Evolutionary conservation across 1,284 basidiomycete species (phyloP).

Genomic region (Xerocomus amazonicus): DNA sequence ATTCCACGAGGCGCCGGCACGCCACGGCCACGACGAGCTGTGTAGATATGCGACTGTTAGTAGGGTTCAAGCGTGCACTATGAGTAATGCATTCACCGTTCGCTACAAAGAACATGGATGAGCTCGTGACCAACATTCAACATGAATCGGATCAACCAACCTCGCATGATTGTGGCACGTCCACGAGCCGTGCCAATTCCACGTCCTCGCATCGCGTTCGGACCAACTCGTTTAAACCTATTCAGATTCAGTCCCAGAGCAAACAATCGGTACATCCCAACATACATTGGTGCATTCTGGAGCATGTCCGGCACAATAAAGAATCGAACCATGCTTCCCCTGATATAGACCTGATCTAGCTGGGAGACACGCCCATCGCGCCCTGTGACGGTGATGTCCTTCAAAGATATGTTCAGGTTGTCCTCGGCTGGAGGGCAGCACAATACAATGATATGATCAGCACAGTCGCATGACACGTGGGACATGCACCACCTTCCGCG

Average conservation of each 20-base stretch:
- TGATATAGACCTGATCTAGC: conserved; percentile 98
- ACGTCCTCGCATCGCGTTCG: conserved; percentile 97
- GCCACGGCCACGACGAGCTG: conserved; percentile 82
- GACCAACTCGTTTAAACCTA: conserved; percentile 98
- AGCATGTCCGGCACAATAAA: conserved; percentile 99
- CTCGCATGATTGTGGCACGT: conserved; percentile 94
- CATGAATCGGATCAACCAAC: conserved; percentile 41
- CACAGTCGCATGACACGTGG: conserved; percentile 9
- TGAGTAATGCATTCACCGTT: conserved; percentile 47
- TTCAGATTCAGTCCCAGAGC: conserved; percentile 11
- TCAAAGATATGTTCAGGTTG: conserved; percentile 95
- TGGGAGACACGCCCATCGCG: conserved; percentile 99
- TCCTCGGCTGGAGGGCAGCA: conserved; percentile 77
- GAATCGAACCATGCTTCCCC: conserved; percentile 97
- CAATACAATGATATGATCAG: conserved; percentile 28
- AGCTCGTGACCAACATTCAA: conserved; percentile 5
- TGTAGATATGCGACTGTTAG: conserved; percentile 13
- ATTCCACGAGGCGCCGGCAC: conserved; percentile 72
- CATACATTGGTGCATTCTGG: conserved; percentile 98
- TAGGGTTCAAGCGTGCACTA: background rate
- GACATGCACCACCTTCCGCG: conserved; percentile 69
- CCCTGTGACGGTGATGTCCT: conserved; percentile 96
- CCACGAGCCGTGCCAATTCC: conserved; percentile 99
- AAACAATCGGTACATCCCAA: conserved; percentile 14
- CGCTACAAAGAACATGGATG: conserved; percentile 39